These are phyloP conservation scores for Neurospora pannonica DNA, from an alignment of 495 filamentous ascomycete species.

Conservation along the genomic window DNA sequence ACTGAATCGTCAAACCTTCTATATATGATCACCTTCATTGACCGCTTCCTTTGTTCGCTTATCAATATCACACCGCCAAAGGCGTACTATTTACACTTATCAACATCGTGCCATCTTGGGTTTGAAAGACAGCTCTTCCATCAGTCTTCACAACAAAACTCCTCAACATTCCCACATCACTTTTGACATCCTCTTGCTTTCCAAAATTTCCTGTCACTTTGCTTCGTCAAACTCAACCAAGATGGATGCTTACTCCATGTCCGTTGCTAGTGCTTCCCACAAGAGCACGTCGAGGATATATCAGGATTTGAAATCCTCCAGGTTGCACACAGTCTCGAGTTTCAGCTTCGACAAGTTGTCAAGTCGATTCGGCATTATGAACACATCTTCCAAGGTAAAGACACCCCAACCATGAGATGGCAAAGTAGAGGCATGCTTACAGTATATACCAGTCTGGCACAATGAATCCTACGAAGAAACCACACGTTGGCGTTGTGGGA, in stretches of 20 bases:
- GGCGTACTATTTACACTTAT: neutral
- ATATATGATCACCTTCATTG: neutral
- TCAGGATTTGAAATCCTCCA: constrained; percentile 33
- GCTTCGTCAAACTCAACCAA: neutral
- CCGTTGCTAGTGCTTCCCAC: constrained; percentile 31
- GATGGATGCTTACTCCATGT: constrained; percentile 45
- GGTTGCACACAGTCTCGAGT: constrained; percentile 1
- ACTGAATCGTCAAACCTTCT: neutral
- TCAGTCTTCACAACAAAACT: neutral
- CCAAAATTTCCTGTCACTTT: neutral
- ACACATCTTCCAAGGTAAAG: constrained; percentile 15
- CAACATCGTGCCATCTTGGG: neutral
- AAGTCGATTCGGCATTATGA: constrained; percentile 22
- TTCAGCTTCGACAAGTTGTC: neutral
- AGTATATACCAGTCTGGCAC: constrained; percentile 27
- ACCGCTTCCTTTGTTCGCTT: neutral
- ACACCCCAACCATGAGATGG: neutral
- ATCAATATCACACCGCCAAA: neutral
- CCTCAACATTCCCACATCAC: neutral
- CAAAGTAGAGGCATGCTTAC: constrained; percentile 5
- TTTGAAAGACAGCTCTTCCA: neutral
- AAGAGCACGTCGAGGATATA: constrained; percentile 37
- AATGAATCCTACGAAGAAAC: constrained; percentile 21
- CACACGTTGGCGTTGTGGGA: constrained; percentile 65
- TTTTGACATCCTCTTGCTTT: neutral